phyloP scores from a whole-genome alignment of 768 basidiomycete genomes.

The Tubosaeta brunneosetosa region DNA sequence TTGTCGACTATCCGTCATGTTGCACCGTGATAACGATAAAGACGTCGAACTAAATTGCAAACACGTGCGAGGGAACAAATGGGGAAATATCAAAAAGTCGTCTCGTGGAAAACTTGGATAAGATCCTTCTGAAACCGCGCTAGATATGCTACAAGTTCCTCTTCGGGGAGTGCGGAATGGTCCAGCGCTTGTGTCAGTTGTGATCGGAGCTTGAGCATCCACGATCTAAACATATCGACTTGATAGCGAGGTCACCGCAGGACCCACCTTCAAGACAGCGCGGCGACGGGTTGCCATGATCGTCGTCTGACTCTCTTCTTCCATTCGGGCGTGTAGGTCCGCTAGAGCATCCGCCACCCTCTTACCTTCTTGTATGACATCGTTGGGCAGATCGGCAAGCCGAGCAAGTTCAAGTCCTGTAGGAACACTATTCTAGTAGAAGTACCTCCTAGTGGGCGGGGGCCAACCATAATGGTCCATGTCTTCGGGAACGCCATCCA shows the following conservation, averaged over 20 bases:
- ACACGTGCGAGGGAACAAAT: not conserved
- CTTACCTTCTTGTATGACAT: conserved; percentile 60
- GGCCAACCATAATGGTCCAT: conserved; percentile 66
- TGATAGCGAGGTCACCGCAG: not conserved
- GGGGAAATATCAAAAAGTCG: conserved; percentile 9
- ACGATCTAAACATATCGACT: not conserved
- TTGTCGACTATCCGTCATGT: not conserved
- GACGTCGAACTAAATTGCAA: conserved; percentile 3
- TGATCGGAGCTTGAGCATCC: conserved; percentile 54
- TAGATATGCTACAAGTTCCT: conserved; percentile 63
- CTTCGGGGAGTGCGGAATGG: conserved; percentile 68
- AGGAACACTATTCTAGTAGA: not conserved
- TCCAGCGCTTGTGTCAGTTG: conserved; percentile 72
- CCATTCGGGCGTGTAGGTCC: conserved; percentile 50
- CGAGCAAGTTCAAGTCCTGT: conserved; percentile 85
- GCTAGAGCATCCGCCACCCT: conserved; percentile 57
- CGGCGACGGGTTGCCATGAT: conserved; percentile 60
- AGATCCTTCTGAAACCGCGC: conserved; percentile 67
- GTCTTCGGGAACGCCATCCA: conserved; percentile 64
- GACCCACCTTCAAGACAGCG: conserved; percentile 58
- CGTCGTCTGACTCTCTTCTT: conserved; percentile 59
- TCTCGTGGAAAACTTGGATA: conserved; percentile 41
- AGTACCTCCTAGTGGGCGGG: not conserved
- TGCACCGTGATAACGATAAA: conserved; percentile 13
- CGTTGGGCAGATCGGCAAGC: conserved; percentile 76